Base-by-base conservation (phyloP, 2,329 filamentous ascomycete genomes). In the Colletotrichum liaoningense region DNA sequence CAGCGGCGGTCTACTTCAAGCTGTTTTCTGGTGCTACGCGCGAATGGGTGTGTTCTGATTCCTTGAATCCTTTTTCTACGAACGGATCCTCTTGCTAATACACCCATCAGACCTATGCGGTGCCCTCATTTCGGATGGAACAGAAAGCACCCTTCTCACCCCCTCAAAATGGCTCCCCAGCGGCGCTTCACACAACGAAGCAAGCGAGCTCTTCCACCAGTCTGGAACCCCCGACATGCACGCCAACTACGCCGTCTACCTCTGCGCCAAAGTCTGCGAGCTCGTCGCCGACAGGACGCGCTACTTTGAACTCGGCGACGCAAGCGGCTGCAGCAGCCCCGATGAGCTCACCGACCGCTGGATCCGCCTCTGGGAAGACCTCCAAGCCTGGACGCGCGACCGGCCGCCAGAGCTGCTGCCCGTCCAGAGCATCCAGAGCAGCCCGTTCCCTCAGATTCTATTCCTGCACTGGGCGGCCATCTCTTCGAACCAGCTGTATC, bases 21-120 rank as follows among this genome's bases (percentile, higher is more conserved):
- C 88, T 0, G 82, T 90, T 0, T 91, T 90, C 73, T 91, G 89
- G 89, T 90, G 88, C 74, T 90, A 88, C 77, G 88, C 87, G 1
- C 83, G 88, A 58, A 91, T 91, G 88, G 85, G 85, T 86, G 71
- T 73, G 82, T 75, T 63, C 35, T 57, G 5, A 16, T 14, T 0
- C 6, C 24, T 30, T 6, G 33, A 11, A 1, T 2, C 5, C 46
- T 5, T 42, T 1, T 49, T n/a, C 19, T 49, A n/a, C 2, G 1
- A 14, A 4, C 22, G 12, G 16, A 14, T 28, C 1, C 52, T 69
- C 38, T 65, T 38, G 2, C 42, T 57, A 9, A 70, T 28, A 72
- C 26, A 73, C 0, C n/a, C 8, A 35, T 7, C 54, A 87, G 88
- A 90, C 78, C 79, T 90, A 14, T 90, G 88, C 68, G 87, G 87